Conservation (phyloP, 169 alveolate species). For the Fabrea salina region DNA sequence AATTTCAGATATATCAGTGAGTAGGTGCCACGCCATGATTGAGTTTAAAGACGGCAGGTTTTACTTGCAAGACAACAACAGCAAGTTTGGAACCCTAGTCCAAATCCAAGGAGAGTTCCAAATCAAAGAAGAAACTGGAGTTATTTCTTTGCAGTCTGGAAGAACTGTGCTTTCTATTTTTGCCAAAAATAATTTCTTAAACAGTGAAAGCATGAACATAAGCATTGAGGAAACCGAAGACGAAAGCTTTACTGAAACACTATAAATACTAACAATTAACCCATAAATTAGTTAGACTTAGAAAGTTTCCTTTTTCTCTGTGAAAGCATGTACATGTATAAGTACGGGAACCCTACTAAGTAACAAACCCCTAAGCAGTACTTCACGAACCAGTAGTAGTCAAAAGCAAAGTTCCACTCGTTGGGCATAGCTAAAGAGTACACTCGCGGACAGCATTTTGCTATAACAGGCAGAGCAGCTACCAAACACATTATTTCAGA, state of each 20-base stretch:
- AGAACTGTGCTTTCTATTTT: too few relatives aligned
- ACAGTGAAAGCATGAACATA: too few relatives aligned
- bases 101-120: conserved; percentile 50
- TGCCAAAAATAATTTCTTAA: too few relatives aligned
- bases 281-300: too few relatives aligned
- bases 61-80: conserved; percentile 88
- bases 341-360: neutral
- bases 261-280: too few relatives aligned
- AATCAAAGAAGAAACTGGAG: too few relatives aligned
- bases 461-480: neutral
- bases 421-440: conserved; percentile 24
- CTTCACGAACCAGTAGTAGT: neutral
- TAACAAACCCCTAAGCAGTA: neutral
- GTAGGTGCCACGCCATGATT: conserved; percentile 90
- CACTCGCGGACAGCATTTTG: conserved; percentile 29
- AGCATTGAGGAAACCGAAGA: too few relatives aligned
- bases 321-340: conserved; percentile 19
- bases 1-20: conserved; percentile 93
- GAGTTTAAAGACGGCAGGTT: conserved; percentile 83
- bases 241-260: too few relatives aligned
- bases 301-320: conserved; percentile 29
- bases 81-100: conserved; percentile 95
- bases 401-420: conserved; percentile 7
- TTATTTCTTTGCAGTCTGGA: too few relatives aligned
- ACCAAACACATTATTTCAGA: neutral